These are phyloP conservation scores for Lolium perenne DNA, from an alignment of 176 grass and related monocot species.

Conservation along the genomic window DNA sequence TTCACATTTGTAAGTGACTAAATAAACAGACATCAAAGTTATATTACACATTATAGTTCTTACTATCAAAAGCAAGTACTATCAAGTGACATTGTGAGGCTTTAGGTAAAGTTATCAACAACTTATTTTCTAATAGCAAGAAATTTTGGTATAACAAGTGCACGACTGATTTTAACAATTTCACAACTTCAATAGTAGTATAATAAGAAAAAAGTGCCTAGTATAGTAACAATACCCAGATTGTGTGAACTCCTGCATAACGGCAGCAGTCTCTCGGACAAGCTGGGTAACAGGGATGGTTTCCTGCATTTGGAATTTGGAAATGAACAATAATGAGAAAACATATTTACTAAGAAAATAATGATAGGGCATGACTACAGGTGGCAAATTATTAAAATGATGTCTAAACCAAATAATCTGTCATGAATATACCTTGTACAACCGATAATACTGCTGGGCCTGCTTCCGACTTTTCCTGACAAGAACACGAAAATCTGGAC, in stretches of 20 bases:
- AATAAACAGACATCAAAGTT: not conserved
- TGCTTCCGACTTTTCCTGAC: constrained; percentile 89
- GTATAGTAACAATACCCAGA: constrained; percentile 66
- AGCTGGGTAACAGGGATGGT: constrained; percentile 94
- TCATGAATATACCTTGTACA: constrained; percentile 70
- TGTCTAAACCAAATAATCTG: constrained; percentile 24
- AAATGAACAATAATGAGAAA: constrained; percentile 28
- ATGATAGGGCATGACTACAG: not conserved
- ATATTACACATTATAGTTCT: not conserved
- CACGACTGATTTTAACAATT: not conserved
- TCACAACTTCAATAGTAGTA: not conserved
- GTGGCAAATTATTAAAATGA: constrained; percentile 14
- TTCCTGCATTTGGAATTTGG: constrained; percentile 60
- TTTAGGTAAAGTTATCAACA: not conserved
- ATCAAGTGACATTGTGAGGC: not conserved
- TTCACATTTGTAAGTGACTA: not conserved
- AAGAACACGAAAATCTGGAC: constrained; percentile 86
- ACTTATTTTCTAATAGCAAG: not conserved
- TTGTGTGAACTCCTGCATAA: constrained; percentile 99
- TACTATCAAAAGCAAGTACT: not conserved
- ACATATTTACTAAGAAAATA: constrained; percentile 5
- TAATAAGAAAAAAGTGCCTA: constrained; percentile 17
- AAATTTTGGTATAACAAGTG: not conserved
- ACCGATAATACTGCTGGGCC: constrained; percentile 79
- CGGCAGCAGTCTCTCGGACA: constrained; percentile 94